Conservation (phyloP, 345 rosid species). For the Melaleuca alternifolia region DNA sequence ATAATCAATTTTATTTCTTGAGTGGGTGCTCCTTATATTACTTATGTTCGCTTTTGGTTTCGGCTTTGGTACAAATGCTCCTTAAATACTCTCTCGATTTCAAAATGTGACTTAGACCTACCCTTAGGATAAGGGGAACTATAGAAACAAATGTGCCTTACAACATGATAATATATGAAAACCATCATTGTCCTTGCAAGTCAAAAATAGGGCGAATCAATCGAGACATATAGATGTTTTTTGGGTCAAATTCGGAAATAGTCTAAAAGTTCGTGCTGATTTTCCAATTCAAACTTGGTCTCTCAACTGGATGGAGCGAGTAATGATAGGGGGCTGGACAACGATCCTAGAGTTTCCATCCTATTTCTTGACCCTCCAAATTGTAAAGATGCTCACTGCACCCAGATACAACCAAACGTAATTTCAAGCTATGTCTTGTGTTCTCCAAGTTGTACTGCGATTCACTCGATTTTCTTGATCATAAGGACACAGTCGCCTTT, state of each 20-base stretch:
- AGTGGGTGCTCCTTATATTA: neutral
- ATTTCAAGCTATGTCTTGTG: neutral
- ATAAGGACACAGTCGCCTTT: slow-evolving; percentile 61
- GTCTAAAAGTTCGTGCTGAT: neutral
- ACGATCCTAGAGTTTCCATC: neutral
- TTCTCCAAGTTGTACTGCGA: no score
- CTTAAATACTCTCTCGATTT: neutral
- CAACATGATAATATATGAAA: neutral
- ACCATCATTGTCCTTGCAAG: neutral
- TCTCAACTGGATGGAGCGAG: neutral
- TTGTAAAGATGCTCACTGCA: neutral
- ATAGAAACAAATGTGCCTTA: neutral
- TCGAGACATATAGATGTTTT: neutral
- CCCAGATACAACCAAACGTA: neutral
- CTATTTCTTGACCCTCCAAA: neutral
- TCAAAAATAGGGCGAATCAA: neutral
- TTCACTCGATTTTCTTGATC: slow-evolving; percentile 29
- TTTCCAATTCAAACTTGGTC: neutral
- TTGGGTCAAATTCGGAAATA: neutral
- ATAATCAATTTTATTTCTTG: neutral
- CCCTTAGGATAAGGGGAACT: neutral
- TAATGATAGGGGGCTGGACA: no score
- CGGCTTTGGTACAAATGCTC: accelerated
- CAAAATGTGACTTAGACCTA: neutral
- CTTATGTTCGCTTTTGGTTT: neutral